Conservation (phyloP, 768 basidiomycete species). For the Dioszegia aurantiaca region DNA sequence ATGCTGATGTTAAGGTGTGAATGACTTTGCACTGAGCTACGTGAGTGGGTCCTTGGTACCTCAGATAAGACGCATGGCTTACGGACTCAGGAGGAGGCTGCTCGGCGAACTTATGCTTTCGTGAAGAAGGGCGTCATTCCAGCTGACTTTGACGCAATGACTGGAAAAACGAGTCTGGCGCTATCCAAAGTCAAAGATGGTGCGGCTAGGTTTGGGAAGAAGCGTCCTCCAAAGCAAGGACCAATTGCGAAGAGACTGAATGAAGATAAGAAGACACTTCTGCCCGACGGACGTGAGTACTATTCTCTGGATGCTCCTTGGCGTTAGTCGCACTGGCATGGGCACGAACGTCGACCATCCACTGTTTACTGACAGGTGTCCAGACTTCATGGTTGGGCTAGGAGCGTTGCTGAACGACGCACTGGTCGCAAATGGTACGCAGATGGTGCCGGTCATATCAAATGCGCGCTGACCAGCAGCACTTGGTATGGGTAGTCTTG, state of each 20-base stretch:
- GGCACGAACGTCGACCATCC: too few relatives aligned
- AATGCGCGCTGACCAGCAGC: conserved; percentile 1
- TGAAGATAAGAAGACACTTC: neutral
- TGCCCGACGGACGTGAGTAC: neutral
- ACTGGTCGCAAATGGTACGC: conserved; percentile 6
- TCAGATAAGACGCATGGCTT: too few relatives aligned
- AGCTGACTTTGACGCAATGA: too few relatives aligned
- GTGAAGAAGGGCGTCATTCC: conserved; percentile 7
- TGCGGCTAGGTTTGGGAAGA: neutral
- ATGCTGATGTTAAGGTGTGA: conserved; percentile 2
- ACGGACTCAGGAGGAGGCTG: neutral
- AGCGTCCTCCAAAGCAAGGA: neutral
- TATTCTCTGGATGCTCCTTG: too few relatives aligned
- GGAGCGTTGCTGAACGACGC: conserved; percentile 10
- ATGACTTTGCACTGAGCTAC: conserved; percentile 10
- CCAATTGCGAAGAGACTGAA: neutral
- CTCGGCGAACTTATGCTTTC: conserved; percentile 11
- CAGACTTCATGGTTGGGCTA: conserved; percentile 9
- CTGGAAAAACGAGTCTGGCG: too few relatives aligned
- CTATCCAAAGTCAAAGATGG: neutral
- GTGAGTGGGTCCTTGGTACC: conserved; percentile 3
- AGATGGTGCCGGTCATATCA: too few relatives aligned
- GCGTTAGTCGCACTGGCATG: too few relatives aligned
- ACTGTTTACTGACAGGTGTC: neutral
- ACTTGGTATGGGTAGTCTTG: neutral